Base-by-base conservation (phyloP, 1,284 basidiomycete genomes). In the Ceratobasidium sp. region DNA sequence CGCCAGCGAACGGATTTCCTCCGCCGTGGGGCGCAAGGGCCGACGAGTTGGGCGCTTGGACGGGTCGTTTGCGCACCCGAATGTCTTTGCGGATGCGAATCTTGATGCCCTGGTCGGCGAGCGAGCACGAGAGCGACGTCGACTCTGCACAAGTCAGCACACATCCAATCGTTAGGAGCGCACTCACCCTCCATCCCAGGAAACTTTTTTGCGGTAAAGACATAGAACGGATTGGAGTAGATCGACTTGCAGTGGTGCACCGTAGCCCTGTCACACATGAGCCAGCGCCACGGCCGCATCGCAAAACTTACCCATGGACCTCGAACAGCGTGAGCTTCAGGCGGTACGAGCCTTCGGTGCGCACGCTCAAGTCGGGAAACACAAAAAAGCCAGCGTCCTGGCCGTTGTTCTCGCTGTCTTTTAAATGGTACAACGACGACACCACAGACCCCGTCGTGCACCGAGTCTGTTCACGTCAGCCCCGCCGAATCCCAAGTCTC, bases 171-270 rank as follows among this genome's bases (percentile, higher is more conserved):
- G 42, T 35, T 45, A 27, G 38, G 15, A 7, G 35, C 15, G 15
- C 15, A 79, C 87, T 47, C 72, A 92, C 92, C 89, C 82, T 93
- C 90, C 90, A 95, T 94, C 25, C 93, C 93, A 0, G 94, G 93
- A 77, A 96, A 96, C 79, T 95, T 94, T 82, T 96, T 96, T 3
- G 93, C 92, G 0, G 94, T 94, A 77, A 93, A 96, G 31, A 96
- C 92, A 73, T 93, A 92, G 78, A 96, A 96, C 0, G 90, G 86
- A 0, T 89, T 86, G 0, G 92, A 94, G 79, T 89, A 91, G 68
- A 94, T 92, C 0, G 89, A 91, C 74, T 92, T 93, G 81, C 94
- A 95, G 77, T 94, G 93, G 68, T 88, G 87, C 20, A 94, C 91
- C 71, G 89, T 88, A 73, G 90, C 87, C 35, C 91, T 92, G 77